A percentile compares a stretch with the other conserved stretches of the same genome.
These are phyloP conservation scores for Leishmania major DNA, from an alignment of 208 protist genomes.

Conservation along the genomic window DNA sequence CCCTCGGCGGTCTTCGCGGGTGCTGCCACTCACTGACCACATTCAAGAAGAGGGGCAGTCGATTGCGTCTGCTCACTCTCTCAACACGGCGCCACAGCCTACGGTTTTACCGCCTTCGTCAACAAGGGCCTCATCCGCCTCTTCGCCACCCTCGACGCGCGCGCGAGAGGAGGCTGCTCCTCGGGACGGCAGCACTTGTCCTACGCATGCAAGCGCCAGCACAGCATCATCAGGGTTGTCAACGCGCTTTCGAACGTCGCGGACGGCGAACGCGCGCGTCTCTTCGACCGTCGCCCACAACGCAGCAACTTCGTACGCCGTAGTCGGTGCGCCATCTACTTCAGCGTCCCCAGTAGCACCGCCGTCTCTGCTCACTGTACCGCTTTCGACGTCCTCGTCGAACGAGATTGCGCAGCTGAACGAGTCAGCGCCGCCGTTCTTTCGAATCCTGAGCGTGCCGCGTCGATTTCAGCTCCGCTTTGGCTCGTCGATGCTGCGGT, in stretches of 20 bases:
- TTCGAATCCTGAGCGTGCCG: conserved; percentile 51
- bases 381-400: neutral
- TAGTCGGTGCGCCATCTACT: neutral
- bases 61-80: conserved; percentile 3
- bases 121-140: neutral
- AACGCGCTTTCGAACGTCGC: neutral
- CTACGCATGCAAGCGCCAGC: neutral
- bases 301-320: neutral
- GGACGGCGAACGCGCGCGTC: conserved; percentile 2
- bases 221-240: neutral
- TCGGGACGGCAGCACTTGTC: neutral
- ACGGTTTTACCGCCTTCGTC: neutral
- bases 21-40: conserved; percentile 25
- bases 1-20: conserved; percentile 15
- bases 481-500: conserved; percentile 60
- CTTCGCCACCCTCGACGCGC: neutral
- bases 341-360: neutral
- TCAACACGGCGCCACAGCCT: neutral
- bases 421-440: conserved; percentile 62
- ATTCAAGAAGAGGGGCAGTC: conserved; percentile 13
- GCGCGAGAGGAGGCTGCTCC: neutral
- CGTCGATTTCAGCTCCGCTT: conserved; percentile 66
- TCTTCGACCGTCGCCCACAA: conserved; percentile 8
- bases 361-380: neutral
- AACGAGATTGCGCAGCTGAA: conserved; percentile 56